These are phyloP conservation scores for Cladosporium sp. DNA, from an alignment of 2,329 filamentous ascomycete genomes.

Conservation along the genomic window DNA sequence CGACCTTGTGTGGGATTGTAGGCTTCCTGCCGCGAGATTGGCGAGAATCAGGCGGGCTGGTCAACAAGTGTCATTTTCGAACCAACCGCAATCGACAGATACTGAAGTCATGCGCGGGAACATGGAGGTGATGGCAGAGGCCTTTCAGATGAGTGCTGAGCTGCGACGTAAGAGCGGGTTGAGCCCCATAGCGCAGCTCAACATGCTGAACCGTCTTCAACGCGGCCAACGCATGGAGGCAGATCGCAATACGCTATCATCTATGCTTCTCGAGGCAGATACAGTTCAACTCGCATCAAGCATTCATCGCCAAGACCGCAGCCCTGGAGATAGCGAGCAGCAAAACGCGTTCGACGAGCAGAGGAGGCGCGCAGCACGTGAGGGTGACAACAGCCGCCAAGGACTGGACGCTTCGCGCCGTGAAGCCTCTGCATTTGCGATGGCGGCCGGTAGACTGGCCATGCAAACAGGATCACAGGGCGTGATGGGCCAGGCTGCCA, in stretches of 20 bases:
- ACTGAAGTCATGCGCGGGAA: conserved; percentile 13
- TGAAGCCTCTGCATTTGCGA: conserved; percentile 20
- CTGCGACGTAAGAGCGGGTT: conserved; percentile 20
- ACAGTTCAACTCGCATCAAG: conserved; percentile 15
- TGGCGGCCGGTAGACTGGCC: conserved; percentile 25
- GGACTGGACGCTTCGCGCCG: conserved; percentile 25
- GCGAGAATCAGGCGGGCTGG: not conserved
- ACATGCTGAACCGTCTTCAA: conserved; percentile 25
- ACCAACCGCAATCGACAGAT: conserved; percentile 5
- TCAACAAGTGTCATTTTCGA: conserved; percentile 6
- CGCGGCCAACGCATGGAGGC: conserved; percentile 17
- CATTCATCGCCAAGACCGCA: conserved; percentile 16
- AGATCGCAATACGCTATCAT: conserved; percentile 18
- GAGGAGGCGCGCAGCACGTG: conserved; percentile 18
- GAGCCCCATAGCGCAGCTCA: conserved; percentile 19
- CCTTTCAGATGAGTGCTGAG: conserved; percentile 24
- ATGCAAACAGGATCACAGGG: conserved; percentile 17
- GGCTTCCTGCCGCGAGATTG: conserved; percentile 3
- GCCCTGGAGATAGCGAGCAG: not conserved
- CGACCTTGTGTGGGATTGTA: conserved; percentile 2
- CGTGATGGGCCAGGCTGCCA: not conserved
- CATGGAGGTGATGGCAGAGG: conserved; percentile 27
- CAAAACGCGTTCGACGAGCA: not conserved
- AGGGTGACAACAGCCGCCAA: conserved; percentile 24
- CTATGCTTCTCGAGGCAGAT: conserved; percentile 19